Percentiles rank a stretch among this genome's conserved stretches.
These are phyloP conservation scores for Vaccinium macrocarpon DNA, from an alignment of 148 eudicot species.

Conservation along the genomic window DNA sequence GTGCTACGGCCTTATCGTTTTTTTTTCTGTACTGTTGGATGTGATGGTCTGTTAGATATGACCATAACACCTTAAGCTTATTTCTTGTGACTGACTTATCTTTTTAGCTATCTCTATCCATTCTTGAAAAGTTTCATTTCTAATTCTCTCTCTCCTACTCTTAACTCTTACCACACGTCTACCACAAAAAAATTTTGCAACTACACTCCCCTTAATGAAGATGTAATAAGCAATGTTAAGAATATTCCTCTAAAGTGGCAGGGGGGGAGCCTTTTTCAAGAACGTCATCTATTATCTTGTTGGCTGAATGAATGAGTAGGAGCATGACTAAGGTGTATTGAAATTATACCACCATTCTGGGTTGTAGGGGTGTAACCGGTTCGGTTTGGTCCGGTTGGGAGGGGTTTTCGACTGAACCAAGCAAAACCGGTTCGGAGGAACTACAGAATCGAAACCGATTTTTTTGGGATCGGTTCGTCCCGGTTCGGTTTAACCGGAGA, in stretches of 20 bases:
- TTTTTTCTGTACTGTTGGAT: neutral
- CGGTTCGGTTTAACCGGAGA: too few species aligned
- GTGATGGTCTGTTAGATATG: neutral
- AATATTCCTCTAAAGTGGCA: neutral
- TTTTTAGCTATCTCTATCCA: neutral
- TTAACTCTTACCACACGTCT: too few species aligned
- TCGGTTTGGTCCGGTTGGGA: too few species aligned
- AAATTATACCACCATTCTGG: neutral
- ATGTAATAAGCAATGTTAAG: neutral
- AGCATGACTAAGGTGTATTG: neutral
- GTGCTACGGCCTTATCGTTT: neutral
- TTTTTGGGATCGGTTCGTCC: too few species aligned
- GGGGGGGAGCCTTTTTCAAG: neutral
- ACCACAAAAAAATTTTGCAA: too few species aligned
- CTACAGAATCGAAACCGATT: too few species aligned
- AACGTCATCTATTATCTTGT: neutral
- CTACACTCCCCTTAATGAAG: too few species aligned
- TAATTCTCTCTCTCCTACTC: neutral
- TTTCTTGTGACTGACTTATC: neutral
- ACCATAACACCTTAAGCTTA: neutral
- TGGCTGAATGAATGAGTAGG: neutral
- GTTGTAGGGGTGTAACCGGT: neutral
- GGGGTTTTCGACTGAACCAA: too few species aligned
- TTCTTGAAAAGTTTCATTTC: neutral
- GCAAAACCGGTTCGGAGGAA: too few species aligned